Base-by-base conservation (phyloP, 352 stramenopile genomes). In the Phytophthora pinifolia region DNA sequence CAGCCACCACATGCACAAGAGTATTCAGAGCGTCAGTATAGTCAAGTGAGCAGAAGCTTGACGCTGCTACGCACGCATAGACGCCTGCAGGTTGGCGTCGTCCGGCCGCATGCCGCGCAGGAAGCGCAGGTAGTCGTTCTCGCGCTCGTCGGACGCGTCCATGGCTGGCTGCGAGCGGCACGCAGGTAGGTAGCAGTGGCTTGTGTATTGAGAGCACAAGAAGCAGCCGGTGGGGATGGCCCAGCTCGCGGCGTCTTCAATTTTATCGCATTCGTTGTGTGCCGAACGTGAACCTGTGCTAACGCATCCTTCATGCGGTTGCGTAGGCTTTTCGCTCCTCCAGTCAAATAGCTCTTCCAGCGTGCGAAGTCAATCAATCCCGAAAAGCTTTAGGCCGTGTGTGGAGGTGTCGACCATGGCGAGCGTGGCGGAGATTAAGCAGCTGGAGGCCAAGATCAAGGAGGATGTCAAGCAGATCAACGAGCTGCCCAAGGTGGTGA, bases 401-500 rank as follows among this genome's bases (percentile, higher is more conserved):
- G 27, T 20, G 46, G 44, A 41, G 20, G 14, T 31, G 32, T 18
- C 4, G 33, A 76, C 25, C 33, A 88, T 88, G 81, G 60, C 67
- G 64, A 84, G 66, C 30, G 70, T 67, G 30, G 74, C 71, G 48
- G 75, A 88, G 72, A 88, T 92, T 65, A 92, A 88, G 79, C 83
- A 93, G 72, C 66, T 95, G 33, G 85, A 95, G 54, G 81, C 78
- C 31, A 82, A 80, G 59, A 87, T 95, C 69, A 92, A 93, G 62
- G 82, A 91, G 50, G 76, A 93, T 69, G 79, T 91, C 41, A 89
- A 88, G 69, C 77, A 92, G 59, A 76, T 89, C 48, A 95, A 95
- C 49, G 77, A 89, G 49, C 74, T 93, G 32, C 65, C 79, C 4
- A 90, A 88, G 66, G 74, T 94, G 39, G 69, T 80, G 37, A 89